A percentile compares a stretch with the other conserved stretches of the same genome.
phyloP scores from a whole-genome alignment of 306 rosid species.

The Lathyrus tuberosus region DNA sequence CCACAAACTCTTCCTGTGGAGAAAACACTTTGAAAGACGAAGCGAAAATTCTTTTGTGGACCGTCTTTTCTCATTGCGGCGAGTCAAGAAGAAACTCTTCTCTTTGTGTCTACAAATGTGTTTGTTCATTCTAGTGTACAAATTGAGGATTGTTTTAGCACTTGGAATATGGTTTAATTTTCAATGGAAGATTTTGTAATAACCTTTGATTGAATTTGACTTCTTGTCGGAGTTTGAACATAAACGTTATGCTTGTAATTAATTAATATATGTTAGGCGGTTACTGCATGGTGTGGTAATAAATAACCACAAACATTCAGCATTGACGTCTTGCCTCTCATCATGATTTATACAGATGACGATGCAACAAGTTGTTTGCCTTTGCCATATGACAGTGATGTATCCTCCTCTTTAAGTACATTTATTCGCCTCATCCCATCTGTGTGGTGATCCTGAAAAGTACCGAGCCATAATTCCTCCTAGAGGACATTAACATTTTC shows the following conservation, averaged over 20 bases:
- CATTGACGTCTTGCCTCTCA: no score
- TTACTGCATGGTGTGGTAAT: no score
- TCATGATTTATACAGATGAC: no score
- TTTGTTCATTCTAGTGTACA: conserved; percentile 20
- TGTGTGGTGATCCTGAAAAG: no score
- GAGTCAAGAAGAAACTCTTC: conserved; percentile 57
- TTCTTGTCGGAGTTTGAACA: not conserved
- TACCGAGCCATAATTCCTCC: no score
- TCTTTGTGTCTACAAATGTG: conserved; percentile 68
- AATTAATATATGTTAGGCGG: no score
- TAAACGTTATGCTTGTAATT: conserved; percentile 17
- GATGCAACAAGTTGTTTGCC: no score
- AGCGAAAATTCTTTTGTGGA: conserved; percentile 56
- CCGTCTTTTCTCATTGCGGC: conserved; percentile 56
- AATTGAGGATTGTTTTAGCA: conserved; percentile 28
- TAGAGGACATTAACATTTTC: no score
- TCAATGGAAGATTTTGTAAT: not conserved
- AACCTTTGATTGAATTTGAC: conserved; percentile 19
- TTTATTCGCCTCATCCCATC: no score
- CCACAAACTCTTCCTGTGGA: conserved; percentile 18
- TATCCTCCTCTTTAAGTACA: no score
- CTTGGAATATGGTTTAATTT: conserved; percentile 10
- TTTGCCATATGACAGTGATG: no score
- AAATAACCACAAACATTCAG: no score
- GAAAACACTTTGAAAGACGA: conserved; percentile 46